Percentiles rank a stretch among this genome's conserved stretches.
phyloP scores from a whole-genome alignment of 441 rosid species.

The Macaranga tanarius region DNA sequence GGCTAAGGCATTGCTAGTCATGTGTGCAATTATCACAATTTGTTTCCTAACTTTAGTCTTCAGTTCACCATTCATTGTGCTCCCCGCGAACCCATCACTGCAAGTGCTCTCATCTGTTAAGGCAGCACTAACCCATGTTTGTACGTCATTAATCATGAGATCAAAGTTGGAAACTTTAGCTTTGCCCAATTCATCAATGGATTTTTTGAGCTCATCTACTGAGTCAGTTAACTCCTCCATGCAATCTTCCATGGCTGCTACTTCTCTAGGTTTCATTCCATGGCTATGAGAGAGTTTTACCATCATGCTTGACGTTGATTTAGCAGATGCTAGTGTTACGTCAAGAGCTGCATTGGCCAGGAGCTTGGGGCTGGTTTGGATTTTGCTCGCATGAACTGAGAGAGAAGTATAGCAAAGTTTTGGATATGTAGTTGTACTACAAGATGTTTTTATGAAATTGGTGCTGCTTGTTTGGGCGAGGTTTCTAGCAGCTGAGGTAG shows the following conservation, averaged over 20 bases:
- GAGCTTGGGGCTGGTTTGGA: constrained; percentile 67
- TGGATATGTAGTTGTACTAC: constrained; percentile 63
- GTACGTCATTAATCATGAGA: constrained; percentile 46
- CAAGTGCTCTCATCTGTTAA: constrained; percentile 70
- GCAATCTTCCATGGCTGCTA: constrained; percentile 63
- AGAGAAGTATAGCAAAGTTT: constrained; percentile 63
- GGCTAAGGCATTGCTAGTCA: constrained; percentile 80
- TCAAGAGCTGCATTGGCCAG: constrained; percentile 67
- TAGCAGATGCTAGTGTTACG: constrained; percentile 52
- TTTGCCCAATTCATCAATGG: constrained; percentile 53
- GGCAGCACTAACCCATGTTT: constrained; percentile 83
- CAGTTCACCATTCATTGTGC: constrained; percentile 42
- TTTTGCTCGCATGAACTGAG: constrained; percentile 43
- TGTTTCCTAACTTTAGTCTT: constrained; percentile 39
- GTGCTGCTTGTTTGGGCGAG: constrained; percentile 30
- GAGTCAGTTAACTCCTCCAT: constrained; percentile 62
- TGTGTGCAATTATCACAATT: constrained; percentile 49
- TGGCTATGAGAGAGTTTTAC: constrained; percentile 39
- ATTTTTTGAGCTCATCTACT: constrained; percentile 50
- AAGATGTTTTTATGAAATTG: constrained; percentile 63
- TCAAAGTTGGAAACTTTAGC: constrained; percentile 36
- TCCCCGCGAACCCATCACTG: constrained; percentile 56
- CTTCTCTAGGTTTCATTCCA: constrained; percentile 45
- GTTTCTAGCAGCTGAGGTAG: constrained; percentile 30
- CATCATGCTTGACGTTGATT: constrained; percentile 47